Percentiles rank a stretch among this genome's conserved stretches.
Conservation (phyloP, 2,329 filamentous ascomycete species). For the Claviceps africana region DNA sequence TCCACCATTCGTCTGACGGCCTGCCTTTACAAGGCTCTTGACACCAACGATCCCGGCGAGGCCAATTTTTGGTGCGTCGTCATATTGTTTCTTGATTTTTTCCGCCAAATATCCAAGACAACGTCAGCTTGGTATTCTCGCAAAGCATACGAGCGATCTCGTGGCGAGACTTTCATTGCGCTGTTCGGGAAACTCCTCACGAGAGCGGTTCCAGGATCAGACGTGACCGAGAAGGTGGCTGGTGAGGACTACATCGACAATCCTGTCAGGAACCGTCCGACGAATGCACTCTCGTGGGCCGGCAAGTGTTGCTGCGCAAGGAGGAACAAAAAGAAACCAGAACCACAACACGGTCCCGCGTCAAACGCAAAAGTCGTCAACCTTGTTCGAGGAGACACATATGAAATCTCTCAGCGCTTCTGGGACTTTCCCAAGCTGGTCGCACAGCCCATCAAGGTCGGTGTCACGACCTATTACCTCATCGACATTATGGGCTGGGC, state of each 20-base stretch:
- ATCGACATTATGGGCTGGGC: constrained; percentile 69
- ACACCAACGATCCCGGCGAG: constrained; percentile 14
- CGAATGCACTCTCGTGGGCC: constrained; percentile 8
- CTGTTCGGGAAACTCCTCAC: constrained; percentile 25
- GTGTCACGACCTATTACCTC: constrained; percentile 49
- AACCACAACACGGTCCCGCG: constrained; percentile 37
- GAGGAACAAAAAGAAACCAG: constrained; percentile 5
- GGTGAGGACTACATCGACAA: constrained; percentile 7
- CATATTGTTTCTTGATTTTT: constrained; percentile 20
- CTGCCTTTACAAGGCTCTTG: constrained; percentile 22
- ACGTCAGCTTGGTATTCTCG: constrained; percentile 62
- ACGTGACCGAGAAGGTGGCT: constrained; percentile 22
- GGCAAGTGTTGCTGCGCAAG: constrained; percentile 10
- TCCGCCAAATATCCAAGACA: constrained; percentile 22
- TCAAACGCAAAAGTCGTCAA: constrained; percentile 88
- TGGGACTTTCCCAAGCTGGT: constrained; percentile 76
- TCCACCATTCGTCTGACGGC: constrained; percentile 25
- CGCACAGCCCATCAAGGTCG: constrained; percentile 61
- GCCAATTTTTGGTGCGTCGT: constrained; percentile 23
- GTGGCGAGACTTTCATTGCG: constrained; percentile 48
- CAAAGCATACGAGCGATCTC: constrained; percentile 67
- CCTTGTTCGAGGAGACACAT: constrained; percentile 68
- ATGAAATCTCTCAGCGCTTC: constrained; percentile 69
- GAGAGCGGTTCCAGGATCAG: constrained; percentile 24
- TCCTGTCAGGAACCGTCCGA: background rate